Evolutionary conservation across 129 eudicot genomes (phyloP).

Genomic region (Flaveria ramosissima): DNA sequence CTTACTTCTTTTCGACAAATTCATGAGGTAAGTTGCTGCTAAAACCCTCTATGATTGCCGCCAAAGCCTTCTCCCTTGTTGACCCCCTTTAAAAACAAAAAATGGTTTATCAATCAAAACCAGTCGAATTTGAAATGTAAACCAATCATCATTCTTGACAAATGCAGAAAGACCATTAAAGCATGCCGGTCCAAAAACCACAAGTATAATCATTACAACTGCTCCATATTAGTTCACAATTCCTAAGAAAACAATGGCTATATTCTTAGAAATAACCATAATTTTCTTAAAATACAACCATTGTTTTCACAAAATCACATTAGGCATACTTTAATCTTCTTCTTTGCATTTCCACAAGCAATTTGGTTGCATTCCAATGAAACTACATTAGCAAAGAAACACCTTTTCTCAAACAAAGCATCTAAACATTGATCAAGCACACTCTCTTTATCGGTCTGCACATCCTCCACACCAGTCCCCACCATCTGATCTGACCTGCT

Average conservation of each 20-base stretch:
- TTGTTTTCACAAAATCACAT: no score
- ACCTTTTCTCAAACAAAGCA: conserved; percentile 90
- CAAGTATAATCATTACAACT: not conserved
- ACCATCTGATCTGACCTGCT: conserved; percentile 45
- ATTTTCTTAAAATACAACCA: not conserved
- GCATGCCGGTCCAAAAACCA: not conserved
- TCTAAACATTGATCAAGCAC: conserved; percentile 75
- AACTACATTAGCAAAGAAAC: not conserved
- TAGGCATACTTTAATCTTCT: no score
- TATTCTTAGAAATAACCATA: not conserved
- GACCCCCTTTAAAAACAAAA: conserved; percentile 56
- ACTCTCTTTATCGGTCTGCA: conserved; percentile 60
- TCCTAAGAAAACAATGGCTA: not conserved
- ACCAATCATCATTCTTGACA: not conserved
- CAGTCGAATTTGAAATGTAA: not conserved
- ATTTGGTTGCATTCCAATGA: not conserved
- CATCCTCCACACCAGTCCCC: conserved; percentile 50
- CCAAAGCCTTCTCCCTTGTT: conserved; percentile 87
- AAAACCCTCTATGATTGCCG: conserved; percentile 63
- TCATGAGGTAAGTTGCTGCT: conserved; percentile 72
- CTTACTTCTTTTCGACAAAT: conserved; percentile 87
- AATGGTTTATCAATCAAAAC: not conserved
- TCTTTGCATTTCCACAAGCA: not conserved
- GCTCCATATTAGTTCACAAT: not conserved
- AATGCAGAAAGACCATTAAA: not conserved